Conservation (phyloP, 2,329 filamentous ascomycete genomes). For the Monosporascus sp. region DNA sequence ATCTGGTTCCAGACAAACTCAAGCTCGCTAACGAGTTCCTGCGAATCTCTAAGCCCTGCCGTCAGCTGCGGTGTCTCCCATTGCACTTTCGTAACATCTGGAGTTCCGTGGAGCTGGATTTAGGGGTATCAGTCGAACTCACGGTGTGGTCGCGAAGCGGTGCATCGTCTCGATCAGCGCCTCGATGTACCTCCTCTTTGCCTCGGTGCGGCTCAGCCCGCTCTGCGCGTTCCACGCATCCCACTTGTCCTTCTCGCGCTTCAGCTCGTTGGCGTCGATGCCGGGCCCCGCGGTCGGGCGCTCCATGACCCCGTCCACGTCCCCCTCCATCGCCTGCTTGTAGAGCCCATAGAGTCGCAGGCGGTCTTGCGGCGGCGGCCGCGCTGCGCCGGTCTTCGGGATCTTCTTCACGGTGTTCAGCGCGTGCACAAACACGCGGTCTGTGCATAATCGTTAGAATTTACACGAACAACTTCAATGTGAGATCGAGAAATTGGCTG, state of each 20-base stretch:
- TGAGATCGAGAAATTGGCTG: neutral
- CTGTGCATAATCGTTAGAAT: constrained; percentile 39
- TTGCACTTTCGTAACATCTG: neutral
- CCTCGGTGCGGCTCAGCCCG: constrained; percentile 79
- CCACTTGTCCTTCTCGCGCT: constrained; percentile 66
- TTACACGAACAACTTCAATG: neutral
- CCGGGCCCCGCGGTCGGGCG: constrained; percentile 55
- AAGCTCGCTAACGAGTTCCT: constrained; percentile 86
- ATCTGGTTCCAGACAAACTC: constrained; percentile 99
- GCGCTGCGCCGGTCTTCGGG: constrained; percentile 82
- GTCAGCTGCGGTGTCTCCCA: constrained; percentile 5
- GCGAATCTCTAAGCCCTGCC: constrained; percentile 56
- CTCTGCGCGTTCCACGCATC: constrained; percentile 93
- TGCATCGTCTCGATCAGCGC: constrained; percentile 97
- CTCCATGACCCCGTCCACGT: constrained; percentile 91
- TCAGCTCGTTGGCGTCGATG: constrained; percentile 47
- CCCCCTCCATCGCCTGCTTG: constrained; percentile 98
- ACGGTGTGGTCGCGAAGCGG: constrained; percentile 82
- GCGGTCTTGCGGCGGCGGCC: constrained; percentile 79
- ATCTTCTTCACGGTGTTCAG: constrained; percentile 99
- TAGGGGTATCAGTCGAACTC: constrained; percentile 26
- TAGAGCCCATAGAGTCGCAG: constrained; percentile 95
- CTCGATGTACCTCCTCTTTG: constrained; percentile 89
- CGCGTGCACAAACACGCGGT: constrained; percentile 97
- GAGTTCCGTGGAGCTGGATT: constrained; percentile 4